phyloP scores from a whole-genome alignment of 306 rosid species.

The Mimosa pudica region DNA sequence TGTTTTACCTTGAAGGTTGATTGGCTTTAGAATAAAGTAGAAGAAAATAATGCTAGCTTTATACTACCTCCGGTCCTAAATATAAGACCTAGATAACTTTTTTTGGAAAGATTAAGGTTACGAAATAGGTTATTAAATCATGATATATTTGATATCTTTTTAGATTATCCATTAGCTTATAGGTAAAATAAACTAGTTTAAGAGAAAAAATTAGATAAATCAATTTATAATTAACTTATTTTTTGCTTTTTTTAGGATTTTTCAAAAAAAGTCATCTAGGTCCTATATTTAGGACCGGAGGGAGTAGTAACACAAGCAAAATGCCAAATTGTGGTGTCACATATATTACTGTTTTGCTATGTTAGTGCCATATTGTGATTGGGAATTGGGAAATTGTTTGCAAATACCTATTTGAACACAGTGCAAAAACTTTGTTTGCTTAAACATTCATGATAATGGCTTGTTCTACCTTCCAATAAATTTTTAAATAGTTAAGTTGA shows the following conservation, averaged over 20 bases:
- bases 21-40: neutral
- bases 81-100: no score
- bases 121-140: no score
- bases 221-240: no score
- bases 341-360: neutral
- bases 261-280: no score
- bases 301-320: neutral
- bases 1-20: neutral
- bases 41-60: neutral
- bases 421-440: neutral
- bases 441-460: neutral
- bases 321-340: neutral
- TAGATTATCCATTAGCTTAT: no score
- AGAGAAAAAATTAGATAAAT: no score
- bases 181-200: no score
- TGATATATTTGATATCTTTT: no score
- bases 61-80: neutral
- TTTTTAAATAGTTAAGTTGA: neutral
- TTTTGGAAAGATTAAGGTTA: no score
- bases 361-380: neutral
- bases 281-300: neutral
- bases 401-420: neutral
- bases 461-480: neutral
- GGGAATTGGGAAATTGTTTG: neutral
- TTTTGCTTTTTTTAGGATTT: no score